Conservation (phyloP, 2,329 filamentous ascomycete genomes). For the Aureobasidium melanogenum region DNA sequence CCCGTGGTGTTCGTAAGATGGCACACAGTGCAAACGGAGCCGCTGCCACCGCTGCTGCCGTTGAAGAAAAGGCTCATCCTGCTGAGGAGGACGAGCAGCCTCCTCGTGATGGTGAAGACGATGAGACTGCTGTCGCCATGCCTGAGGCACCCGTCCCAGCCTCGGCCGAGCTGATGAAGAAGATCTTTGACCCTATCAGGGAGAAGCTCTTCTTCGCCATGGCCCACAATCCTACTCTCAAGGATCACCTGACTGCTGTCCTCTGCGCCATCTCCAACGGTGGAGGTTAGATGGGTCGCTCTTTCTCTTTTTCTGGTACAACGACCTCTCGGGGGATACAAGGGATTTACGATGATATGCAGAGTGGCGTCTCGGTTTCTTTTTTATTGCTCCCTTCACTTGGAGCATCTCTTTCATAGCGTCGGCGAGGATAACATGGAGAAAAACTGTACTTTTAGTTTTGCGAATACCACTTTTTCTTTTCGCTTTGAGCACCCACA, state of each 20-base stretch:
- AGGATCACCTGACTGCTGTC: constrained; percentile 25
- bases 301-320: not conserved
- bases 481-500: not conserved
- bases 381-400: not conserved
- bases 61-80: not conserved
- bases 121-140: constrained; percentile 41
- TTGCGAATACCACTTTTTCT: not conserved
- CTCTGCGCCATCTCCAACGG: constrained; percentile 10
- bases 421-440: not conserved
- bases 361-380: not conserved
- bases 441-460: not conserved
- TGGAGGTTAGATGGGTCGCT: constrained; percentile 24
- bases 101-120: constrained; percentile 51
- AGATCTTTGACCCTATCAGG: constrained; percentile 57
- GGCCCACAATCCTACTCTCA: constrained; percentile 50
- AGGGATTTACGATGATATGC: constrained; percentile 2
- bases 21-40: constrained; percentile 8
- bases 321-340: not conserved
- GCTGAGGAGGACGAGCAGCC: constrained; percentile 18
- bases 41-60: constrained; percentile 16
- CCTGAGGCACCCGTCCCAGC: constrained; percentile 35
- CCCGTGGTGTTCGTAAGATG: constrained; percentile 36
- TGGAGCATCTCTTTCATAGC: not conserved
- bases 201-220: constrained; percentile 60
- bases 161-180: constrained; percentile 48